Conservation (phyloP, 495 filamentous ascomycete species). For the Aspergillus cristatus region DNA sequence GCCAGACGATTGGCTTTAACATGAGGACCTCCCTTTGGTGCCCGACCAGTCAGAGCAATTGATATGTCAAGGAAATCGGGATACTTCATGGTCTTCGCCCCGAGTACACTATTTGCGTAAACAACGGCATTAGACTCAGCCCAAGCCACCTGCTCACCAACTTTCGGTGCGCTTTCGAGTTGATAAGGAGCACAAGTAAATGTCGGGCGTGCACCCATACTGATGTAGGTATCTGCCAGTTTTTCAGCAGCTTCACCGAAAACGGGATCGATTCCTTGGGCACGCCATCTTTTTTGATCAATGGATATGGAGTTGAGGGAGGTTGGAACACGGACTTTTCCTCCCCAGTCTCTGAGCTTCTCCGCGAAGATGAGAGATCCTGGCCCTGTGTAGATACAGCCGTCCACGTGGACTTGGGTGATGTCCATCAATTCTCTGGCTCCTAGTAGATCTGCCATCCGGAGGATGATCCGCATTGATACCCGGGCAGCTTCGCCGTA, state of each 20-base stretch:
- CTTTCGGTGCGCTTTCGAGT: slow-evolving; percentile 13
- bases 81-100: slow-evolving; percentile 23
- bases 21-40: slow-evolving; percentile 12
- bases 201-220: slow-evolving; percentile 21
- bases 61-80: slow-evolving; percentile 25
- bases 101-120: slow-evolving; percentile 24
- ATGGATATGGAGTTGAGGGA: slow-evolving; percentile 27
- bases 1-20: slow-evolving; percentile 8
- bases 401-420: slow-evolving; percentile 22
- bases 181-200: slow-evolving; percentile 28
- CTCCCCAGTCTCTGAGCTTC: slow-evolving; percentile 12
- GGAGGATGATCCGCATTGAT: slow-evolving; percentile 18
- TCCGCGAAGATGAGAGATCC: slow-evolving; percentile 16
- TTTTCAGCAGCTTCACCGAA: slow-evolving; percentile 9
- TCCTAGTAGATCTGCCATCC: slow-evolving; percentile 11
- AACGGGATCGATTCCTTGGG: slow-evolving; percentile 12
- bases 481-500: slow-evolving; percentile 14
- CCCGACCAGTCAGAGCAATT: slow-evolving; percentile 22
- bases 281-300: slow-evolving; percentile 17
- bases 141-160: slow-evolving; percentile 19
- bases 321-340: slow-evolving; percentile 16
- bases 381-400: slow-evolving; percentile 26
- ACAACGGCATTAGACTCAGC: slow-evolving; percentile 27
- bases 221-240: slow-evolving; percentile 15
- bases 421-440: slow-evolving; percentile 14